phyloP scores from a whole-genome alignment of 768 basidiomycete species.

The Boletus insuetus region DNA sequence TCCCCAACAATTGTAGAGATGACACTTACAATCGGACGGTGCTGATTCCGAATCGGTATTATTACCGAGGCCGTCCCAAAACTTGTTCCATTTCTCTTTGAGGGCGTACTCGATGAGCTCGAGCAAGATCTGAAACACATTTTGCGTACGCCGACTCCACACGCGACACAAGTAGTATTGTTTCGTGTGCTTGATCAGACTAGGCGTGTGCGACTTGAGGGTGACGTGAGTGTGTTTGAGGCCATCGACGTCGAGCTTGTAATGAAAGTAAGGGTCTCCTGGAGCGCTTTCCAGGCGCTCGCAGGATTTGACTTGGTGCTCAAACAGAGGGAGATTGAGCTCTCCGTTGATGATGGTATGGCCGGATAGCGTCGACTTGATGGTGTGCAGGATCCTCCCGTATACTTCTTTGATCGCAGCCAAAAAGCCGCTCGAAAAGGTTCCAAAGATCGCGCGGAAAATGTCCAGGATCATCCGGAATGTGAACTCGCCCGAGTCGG shows the following conservation, averaged over 20 bases:
- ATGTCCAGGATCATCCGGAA: slow-evolving; percentile 15
- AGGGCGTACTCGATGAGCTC: slow-evolving; percentile 17
- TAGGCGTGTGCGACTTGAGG: not conserved
- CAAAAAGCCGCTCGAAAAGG: not conserved
- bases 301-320: slow-evolving; percentile 18
- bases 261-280: not conserved
- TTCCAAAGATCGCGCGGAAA: slow-evolving; percentile 6
- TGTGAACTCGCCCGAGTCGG: slow-evolving; percentile 5
- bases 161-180: slow-evolving; percentile 22
- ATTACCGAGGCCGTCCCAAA: not conserved
- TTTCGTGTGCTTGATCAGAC: slow-evolving; percentile 1
- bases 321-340: slow-evolving; percentile 21
- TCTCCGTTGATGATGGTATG: slow-evolving; percentile 24
- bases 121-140: slow-evolving; percentile 15
- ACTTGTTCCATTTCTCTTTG: not conserved
- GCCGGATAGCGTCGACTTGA: slow-evolving; percentile 14
- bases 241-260: slow-evolving; percentile 12
- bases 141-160: slow-evolving; percentile 16
- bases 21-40: slow-evolving; percentile 1
- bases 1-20: not conserved
- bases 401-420: not conserved
- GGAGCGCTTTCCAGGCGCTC: not conserved
- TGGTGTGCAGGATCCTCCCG: slow-evolving; percentile 2
- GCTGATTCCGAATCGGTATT: not conserved
- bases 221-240: slow-evolving; percentile 7